phyloP scores from a whole-genome alignment of 1,139 yeast genomes.

The Yamadazyma friedrichii region DNA sequence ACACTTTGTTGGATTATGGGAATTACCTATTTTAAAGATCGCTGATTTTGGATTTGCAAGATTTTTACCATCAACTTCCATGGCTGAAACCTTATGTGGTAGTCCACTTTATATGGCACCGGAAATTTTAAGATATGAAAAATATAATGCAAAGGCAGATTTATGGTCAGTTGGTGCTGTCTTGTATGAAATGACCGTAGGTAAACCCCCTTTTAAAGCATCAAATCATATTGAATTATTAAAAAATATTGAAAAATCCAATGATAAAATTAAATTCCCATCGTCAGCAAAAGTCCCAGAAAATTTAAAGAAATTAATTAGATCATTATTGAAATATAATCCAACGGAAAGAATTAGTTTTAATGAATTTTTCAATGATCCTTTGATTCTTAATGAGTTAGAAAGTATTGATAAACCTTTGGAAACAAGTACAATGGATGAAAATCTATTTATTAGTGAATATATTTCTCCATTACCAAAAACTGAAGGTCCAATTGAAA shows the following conservation, averaged over 20 bases:
- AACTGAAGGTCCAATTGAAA: conserved; percentile 6
- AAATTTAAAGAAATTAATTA: conserved; percentile 66
- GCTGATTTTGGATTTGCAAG: conserved; percentile 99
- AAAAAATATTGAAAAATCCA: conserved; percentile 77
- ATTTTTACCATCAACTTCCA: conserved; percentile 83
- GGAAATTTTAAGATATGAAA: conserved; percentile 88
- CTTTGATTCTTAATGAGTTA: conserved; percentile 48
- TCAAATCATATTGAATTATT: conserved; percentile 86
- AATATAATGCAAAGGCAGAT: conserved; percentile 95
- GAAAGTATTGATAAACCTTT: conserved; percentile 54
- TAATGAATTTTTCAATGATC: conserved; percentile 76
- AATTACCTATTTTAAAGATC: conserved; percentile 82
- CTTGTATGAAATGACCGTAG: conserved; percentile 89
- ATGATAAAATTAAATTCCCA: conserved; percentile 78
- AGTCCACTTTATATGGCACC: conserved; percentile 99
- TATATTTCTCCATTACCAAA: conserved; percentile 50
- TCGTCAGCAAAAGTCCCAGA: conserved; percentile 56
- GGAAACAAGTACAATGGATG: conserved; percentile 71
- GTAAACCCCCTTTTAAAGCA: conserved; percentile 94
- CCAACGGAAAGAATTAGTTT: conserved; percentile 89
- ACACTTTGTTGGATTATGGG: conserved; percentile 78
- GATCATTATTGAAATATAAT: conserved; percentile 73
- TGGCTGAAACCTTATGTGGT: conserved; percentile 97
- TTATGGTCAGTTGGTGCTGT: conserved; percentile 98
- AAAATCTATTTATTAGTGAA: conserved; percentile 79